Base-by-base conservation (phyloP, 2,329 filamentous ascomycete genomes). In the Colletotrichum viniferum region DNA sequence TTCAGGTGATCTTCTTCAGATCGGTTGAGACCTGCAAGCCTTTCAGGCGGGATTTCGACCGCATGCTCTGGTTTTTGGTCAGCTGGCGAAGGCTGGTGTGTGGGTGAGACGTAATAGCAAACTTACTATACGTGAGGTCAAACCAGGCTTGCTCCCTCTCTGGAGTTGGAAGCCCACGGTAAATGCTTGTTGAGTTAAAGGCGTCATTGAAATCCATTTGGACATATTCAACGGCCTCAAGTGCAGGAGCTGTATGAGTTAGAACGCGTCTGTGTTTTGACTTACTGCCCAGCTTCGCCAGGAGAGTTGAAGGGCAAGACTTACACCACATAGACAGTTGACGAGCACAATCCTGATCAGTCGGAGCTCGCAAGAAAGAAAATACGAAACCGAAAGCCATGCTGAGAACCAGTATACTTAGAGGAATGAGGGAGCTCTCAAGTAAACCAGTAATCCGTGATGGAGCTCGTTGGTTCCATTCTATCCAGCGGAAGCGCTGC, bases 271-370 rank as follows among this genome's bases (percentile, higher is more conserved):
- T 30, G n/a, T 21, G 7, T 38, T 16, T 7, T 64, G 24, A 14
- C 16, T 28, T 18, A 21, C 38, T 36, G 5, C 52, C 21, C 12
- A 34, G 36, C 21, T 16, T 69, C 3, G 32, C 58, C 7, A 34
- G 36, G 63, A 21, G 13, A 58, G 21, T 30, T 60, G 24, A 18
- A 30, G 14, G 65, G 4, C 28, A 69, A 63, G 16, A 55, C 69
- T 67, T 61, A 72, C 69, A 72, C 69, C 69, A 72, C 69, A 67
- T 60, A 9, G 69, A 72, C 7, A 72, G 61, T 36, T 72, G 68
- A 4, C 68, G 58, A 4, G 58, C 68, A 36, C 68, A 70, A 6
- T 70, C 16, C 36, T 70, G 68, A 30, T 70, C 68, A 12, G 26
- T 63, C 14, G 68, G 68, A 63, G 68, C 38, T 9, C 56, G 68